Evolutionary conservation across 2,329 filamentous ascomycete species (phyloP), one percentile per base, ranked within the genome.

Genomic region (Sarocladiaceae sp.): DNA sequence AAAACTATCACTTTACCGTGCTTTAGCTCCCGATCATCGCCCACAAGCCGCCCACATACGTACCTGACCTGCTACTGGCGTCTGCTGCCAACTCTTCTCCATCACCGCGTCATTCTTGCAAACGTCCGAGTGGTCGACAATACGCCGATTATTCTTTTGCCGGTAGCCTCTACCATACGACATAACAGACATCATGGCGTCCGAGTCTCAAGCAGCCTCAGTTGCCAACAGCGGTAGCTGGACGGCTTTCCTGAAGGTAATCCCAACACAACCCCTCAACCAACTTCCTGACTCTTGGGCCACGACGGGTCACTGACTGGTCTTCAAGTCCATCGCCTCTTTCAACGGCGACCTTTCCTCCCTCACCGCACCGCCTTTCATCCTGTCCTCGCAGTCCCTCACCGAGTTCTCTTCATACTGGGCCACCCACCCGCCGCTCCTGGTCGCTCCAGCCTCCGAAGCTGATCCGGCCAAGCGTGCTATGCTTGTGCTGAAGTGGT

Each of bases 401-500:
- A 87, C 86, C 60, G 88, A 93, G 66, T 92, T 88, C 73, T 89
- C 86, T 56, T 82, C 86, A 50, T 92, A 91, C 73, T 93, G 88
- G 88, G 85, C 84, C 56, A 88, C 90, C 60, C 86, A 91, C 63
- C 88, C 88, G 3, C 70, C 76, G 17, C 72, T 96, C 55, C 87
- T 97, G 60, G 83, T 90, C 54, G 91, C 92, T 12, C 90, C 93
- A 2, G 87, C 90, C 47, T 78, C 79, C 53, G 91, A 96, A 68
- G 62, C 84, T 50, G 88, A 96, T 66, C 81, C 91, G 1, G 83
- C 87, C 62, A 94, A 90, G 75, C 84, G 93, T 56, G 86, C 90
- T 18, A 72, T 96, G 59, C 77, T 93, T 29, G 93, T 97, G n/a
- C 75, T 97, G 61, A 95, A 93, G 71, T 97, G 93, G 93, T 97